Evolutionary conservation across 257 asterid species (phyloP).

Genomic region (Jasminum sambac): DNA sequence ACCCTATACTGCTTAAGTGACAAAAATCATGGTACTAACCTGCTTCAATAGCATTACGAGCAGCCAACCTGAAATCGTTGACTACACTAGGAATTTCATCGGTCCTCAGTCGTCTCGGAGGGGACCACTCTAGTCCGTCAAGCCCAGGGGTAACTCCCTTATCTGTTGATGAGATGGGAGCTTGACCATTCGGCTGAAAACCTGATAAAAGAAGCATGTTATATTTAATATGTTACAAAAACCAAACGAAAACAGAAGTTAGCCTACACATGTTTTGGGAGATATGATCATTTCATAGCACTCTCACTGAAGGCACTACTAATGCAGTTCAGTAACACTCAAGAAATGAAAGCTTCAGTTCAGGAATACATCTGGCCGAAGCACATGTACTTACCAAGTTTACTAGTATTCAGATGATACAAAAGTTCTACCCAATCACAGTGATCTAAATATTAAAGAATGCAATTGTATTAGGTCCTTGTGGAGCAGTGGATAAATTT

Average conservation of each 20-base stretch:
- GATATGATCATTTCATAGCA: neutral
- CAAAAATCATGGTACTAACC: constrained; percentile 10
- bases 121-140: constrained; percentile 24
- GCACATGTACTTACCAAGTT: too few species aligned
- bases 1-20: neutral
- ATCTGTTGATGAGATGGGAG: constrained; percentile 44
- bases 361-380: too few species aligned
- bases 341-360: neutral
- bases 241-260: neutral
- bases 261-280: neutral
- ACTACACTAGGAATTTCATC: constrained; percentile 34
- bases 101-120: constrained; percentile 30
- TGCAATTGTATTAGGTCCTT: neutral
- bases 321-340: neutral
- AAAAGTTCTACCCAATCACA: too few species aligned
- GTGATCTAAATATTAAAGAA: neutral
- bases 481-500: neutral
- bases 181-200: constrained; percentile 41
- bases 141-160: constrained; percentile 34
- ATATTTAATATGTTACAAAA: neutral
- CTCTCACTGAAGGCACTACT: neutral
- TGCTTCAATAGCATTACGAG: constrained; percentile 39
- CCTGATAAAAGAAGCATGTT: constrained; percentile 14
- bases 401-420: too few species aligned
- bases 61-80: constrained; percentile 35